These are phyloP conservation scores for Pyrenopolyporus hunteri DNA, from an alignment of 495 filamentous ascomycete genomes.

Conservation along the genomic window DNA sequence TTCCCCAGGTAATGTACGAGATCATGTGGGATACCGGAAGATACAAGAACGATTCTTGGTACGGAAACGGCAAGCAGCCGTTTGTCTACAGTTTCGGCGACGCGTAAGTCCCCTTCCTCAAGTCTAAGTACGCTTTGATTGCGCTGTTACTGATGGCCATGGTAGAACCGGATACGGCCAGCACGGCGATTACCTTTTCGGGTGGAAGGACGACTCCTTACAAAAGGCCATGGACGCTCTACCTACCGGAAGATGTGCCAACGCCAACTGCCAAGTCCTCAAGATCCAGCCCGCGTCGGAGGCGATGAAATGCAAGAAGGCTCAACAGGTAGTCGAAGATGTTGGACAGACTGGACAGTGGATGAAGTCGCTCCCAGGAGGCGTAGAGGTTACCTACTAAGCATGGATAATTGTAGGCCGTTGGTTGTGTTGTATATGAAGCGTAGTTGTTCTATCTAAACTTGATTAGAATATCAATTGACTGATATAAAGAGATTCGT, in stretches of 20 bases:
- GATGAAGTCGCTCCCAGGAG: conserved; percentile 21
- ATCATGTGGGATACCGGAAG: conserved; percentile 46
- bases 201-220: conserved; percentile 50
- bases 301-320: conserved; percentile 44
- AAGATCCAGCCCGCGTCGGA: conserved; percentile 43
- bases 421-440: too few species aligned
- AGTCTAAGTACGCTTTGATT: too few species aligned
- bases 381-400: too few species aligned
- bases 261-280: conserved; percentile 44
- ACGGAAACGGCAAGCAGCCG: conserved; percentile 49
- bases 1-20: conserved; percentile 50
- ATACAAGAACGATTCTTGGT: conserved; percentile 50
- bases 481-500: too few species aligned
- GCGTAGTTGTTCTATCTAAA: too few species aligned
- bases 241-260: conserved; percentile 38
- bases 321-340: conserved; percentile 45
- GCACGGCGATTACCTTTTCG: conserved; percentile 54
- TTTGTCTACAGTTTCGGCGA: conserved; percentile 55
- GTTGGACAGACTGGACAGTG: conserved; percentile 21
- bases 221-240: conserved; percentile 51
- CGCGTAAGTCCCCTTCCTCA: conserved; percentile 37
- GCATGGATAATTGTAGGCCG: too few species aligned
- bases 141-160: conserved; percentile 1
- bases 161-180: conserved; percentile 44
- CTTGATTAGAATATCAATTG: too few species aligned